Evolutionary conservation across 495 filamentous ascomycete genomes (phyloP).

Genomic region (Friedmanniomyces simplex): DNA sequence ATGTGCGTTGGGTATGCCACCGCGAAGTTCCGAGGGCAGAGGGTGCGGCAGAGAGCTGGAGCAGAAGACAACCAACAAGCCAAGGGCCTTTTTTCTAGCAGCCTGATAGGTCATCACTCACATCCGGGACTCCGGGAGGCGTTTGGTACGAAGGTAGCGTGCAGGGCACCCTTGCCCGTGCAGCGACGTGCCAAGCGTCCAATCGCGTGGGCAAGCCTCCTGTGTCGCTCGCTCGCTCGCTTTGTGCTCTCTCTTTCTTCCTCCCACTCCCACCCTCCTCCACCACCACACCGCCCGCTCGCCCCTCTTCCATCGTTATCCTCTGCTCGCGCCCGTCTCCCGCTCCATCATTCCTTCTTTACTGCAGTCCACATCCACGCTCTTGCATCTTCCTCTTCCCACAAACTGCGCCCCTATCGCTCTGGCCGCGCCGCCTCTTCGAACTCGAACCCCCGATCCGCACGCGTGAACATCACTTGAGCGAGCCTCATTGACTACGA

Average conservation of each 20-base stretch:
- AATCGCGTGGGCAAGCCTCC: not conserved
- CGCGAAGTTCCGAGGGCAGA: too few relatives aligned
- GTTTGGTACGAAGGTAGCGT: too few relatives aligned
- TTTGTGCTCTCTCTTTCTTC: not conserved
- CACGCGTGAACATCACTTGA: not conserved
- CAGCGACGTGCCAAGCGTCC: not conserved
- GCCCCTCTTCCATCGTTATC: not conserved
- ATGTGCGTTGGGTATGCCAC: too few relatives aligned
- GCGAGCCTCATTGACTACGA: not conserved
- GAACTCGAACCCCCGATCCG: not conserved
- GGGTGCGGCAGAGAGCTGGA: too few relatives aligned
- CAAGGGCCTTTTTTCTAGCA: too few relatives aligned
- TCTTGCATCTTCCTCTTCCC: not conserved
- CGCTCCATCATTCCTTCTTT: slow-evolving; percentile 4
- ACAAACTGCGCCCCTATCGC: not conserved
- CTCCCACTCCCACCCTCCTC: not conserved
- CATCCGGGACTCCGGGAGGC: too few relatives aligned
- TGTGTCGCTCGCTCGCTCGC: not conserved
- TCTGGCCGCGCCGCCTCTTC: not conserved
- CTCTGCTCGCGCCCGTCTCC: not conserved
- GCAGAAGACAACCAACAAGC: too few relatives aligned
- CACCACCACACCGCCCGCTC: not conserved
- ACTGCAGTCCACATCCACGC: not conserved
- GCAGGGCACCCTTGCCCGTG: not conserved
- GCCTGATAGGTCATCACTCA: too few relatives aligned